Evolutionary conservation across 2,329 filamentous ascomycete genomes (phyloP).

Genomic region (Paraphoma chrysanthemicola): DNA sequence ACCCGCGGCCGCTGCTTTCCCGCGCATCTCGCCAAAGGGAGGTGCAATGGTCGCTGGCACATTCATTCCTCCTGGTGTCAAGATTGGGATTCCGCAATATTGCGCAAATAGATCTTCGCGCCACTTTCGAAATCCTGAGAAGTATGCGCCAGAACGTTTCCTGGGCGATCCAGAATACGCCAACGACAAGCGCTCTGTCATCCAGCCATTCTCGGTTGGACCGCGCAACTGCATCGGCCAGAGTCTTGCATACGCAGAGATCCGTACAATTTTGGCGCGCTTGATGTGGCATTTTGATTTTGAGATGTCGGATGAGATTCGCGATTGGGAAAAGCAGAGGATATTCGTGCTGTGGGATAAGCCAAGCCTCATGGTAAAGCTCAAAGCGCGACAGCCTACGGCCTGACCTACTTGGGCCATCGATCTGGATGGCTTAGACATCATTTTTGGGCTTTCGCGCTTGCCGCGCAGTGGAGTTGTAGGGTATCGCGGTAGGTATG

Average conservation of each 20-base stretch:
- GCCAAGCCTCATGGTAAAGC: constrained; percentile 25
- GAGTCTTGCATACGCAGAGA: constrained; percentile 40
- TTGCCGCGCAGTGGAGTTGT: background rate
- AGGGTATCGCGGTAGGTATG: background rate
- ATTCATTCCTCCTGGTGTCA: constrained; percentile 14
- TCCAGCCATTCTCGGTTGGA: constrained; percentile 30
- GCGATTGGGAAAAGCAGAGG: constrained; percentile 32
- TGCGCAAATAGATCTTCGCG: constrained; percentile 1
- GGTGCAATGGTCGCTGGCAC: constrained; percentile 17
- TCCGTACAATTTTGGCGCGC: constrained; percentile 42
- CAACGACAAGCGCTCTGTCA: constrained; percentile 35
- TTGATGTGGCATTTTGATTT: constrained; percentile 47
- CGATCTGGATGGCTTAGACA: no score
- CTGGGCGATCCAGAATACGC: constrained; percentile 22
- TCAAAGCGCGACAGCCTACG: constrained; percentile 1
- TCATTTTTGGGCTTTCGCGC: background rate
- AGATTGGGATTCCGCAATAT: constrained; percentile 21
- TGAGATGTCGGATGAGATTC: constrained; percentile 25
- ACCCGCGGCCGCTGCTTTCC: constrained; percentile 16
- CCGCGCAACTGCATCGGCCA: constrained; percentile 26
- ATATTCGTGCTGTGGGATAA: constrained; percentile 41
- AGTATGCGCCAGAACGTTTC: constrained; percentile 22
- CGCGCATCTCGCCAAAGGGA: constrained; percentile 8
- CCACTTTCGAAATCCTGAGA: constrained; percentile 18
- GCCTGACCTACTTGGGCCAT: background rate